Evolutionary conservation across 139 green algal species (phyloP).

Genomic region (Gonium pectorale): DNA sequence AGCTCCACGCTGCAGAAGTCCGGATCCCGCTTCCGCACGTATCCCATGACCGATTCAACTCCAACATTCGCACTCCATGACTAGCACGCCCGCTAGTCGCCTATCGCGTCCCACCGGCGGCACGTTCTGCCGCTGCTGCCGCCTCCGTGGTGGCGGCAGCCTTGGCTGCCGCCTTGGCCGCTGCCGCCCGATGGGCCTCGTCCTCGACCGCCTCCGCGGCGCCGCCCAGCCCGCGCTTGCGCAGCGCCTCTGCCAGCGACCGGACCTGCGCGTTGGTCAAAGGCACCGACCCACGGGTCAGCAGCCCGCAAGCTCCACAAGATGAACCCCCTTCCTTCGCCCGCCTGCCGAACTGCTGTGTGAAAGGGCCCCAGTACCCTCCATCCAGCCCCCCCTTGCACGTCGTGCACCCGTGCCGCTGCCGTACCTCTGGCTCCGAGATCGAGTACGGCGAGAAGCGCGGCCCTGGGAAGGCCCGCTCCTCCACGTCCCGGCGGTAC

Average conservation of each 20-base stretch:
- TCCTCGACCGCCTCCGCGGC: constrained; percentile 65
- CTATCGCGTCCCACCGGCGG: too few species aligned
- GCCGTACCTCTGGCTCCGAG: constrained; percentile 50
- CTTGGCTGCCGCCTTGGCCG: not conserved
- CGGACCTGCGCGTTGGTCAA: constrained; percentile 39
- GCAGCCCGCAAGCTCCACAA: too few species aligned
- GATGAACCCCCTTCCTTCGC: too few species aligned
- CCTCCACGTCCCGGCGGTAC: constrained; percentile 87
- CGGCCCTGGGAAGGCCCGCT: constrained; percentile 75
- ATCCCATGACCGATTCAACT: too few species aligned
- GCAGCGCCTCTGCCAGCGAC: constrained; percentile 61
- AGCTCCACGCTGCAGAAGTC: too few species aligned
- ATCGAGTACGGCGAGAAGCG: constrained; percentile 92
- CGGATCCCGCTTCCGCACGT: too few species aligned
- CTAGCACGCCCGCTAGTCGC: too few species aligned
- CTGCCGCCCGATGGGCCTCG: constrained; percentile 19
- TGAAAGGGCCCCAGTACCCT: too few species aligned
- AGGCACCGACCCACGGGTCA: too few species aligned
- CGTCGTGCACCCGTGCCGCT: not conserved
- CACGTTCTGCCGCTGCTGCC: constrained; percentile 10
- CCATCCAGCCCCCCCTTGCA: too few species aligned
- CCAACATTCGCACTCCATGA: too few species aligned
- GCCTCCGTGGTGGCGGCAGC: not conserved
- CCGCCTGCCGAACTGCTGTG: too few species aligned
- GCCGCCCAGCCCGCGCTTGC: constrained; percentile 51